Base-by-base conservation (phyloP, 2,329 filamentous ascomycete genomes). In the Aspergillus sergii region DNA sequence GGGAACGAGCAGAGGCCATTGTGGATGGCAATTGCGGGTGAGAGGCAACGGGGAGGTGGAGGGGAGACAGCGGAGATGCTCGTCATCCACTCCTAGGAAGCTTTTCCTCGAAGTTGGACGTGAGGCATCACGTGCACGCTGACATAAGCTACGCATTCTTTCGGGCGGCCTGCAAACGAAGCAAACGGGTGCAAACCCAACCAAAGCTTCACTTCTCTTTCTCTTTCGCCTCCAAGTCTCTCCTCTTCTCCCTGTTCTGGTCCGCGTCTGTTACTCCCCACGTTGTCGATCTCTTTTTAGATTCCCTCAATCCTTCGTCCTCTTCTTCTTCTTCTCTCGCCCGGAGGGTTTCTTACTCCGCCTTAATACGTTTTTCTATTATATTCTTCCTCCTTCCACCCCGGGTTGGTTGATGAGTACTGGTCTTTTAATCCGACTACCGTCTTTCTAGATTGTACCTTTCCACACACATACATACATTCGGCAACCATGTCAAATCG, bases 1-100 rank as follows among this genome's bases (percentile, higher is more conserved):
- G 64, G 62, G 79, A 78, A 68, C 80, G 79, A 71, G 80, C 72
- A 68, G 79, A 79, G 68, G 80, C 79, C 80, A 82, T 82, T 65
- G 69, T 76, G 72, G 66, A 69, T 61, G 63, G 66, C 69, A 77
- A 77, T 73, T 71, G 72, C 70, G 64, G 61, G 59, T 68, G 64
- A 56, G 60, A 58, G 58, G 60, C 63, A 63, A 60, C 43, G 57
- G 61, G 66, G 64, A 62, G 68, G 58, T 64, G 65, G 67, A 68
- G 66, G 67, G 64, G 66, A 64, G 62, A 65, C 56, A 68, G 71
- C 67, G 67, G 59, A 60, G 53, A 41, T 46, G 55, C 59, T 39
- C 26, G 19, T 30, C 34, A 56, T 51, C 39, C 43, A 32, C 60
- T 32, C 48, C 48, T 62, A 58, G 58, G 66, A 63, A 66, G 66